phyloP scores from a whole-genome alignment of 164 flowering plant genomes.

The Akebia trifoliata region DNA sequence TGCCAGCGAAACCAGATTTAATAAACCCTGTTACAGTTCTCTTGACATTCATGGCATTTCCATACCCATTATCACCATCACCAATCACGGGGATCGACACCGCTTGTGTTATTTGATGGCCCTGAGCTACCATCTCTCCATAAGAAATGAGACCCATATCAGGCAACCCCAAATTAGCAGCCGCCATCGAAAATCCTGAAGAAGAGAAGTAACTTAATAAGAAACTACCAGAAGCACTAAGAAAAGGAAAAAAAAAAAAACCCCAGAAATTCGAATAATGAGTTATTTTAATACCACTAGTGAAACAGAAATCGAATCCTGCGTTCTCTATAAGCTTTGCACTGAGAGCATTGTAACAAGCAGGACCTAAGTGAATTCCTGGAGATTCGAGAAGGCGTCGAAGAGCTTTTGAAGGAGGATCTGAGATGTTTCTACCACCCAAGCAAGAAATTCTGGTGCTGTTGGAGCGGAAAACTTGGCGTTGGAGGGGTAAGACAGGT shows the following conservation, averaged over 20 bases:
- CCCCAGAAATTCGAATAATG: neutral
- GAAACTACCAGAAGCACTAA: too few relatives aligned
- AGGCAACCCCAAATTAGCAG: constrained; percentile 82
- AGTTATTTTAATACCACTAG: constrained; percentile 54
- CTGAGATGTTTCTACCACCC: neutral
- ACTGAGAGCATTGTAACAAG: constrained; percentile 91
- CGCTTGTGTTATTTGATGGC: constrained; percentile 71
- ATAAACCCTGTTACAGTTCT: constrained; percentile 90
- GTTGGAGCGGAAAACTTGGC: constrained; percentile 6
- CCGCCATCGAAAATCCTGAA: constrained; percentile 82
- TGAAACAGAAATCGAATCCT: constrained; percentile 71
- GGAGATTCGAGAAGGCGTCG: constrained; percentile 61
- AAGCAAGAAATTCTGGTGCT: constrained; percentile 6
- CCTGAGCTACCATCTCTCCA: constrained; percentile 96
- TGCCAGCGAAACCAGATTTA: constrained; percentile 88
- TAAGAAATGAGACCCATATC: constrained; percentile 83
- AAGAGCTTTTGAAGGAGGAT: constrained; percentile 56
- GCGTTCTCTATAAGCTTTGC: constrained; percentile 82
- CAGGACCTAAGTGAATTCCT: constrained; percentile 85
- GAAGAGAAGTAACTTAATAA: too few relatives aligned
- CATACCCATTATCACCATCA: constrained; percentile 97
- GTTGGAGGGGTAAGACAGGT: constrained; percentile 14
- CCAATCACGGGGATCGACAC: constrained; percentile 94
- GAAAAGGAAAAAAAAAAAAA: neutral
- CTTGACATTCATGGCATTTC: constrained; percentile 97